Base-by-base conservation (phyloP, 345 rosid genomes). In the Pistacia vera region DNA sequence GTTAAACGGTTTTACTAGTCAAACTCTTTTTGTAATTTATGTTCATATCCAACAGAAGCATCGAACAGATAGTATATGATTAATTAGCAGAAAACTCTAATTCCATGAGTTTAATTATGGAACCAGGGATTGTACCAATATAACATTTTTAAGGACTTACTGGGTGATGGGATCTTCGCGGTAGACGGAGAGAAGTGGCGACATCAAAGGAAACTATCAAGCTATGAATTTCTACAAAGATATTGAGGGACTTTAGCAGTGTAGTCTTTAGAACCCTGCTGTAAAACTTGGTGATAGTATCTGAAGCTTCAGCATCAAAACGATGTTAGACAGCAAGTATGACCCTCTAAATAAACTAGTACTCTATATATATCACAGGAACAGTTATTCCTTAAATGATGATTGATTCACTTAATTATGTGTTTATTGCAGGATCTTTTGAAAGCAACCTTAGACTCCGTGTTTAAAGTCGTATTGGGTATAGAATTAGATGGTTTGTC, bases 151-250 rank as follows among this genome's bases (percentile, higher is more conserved):
- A 69, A 70, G 1, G 84, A 73, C 57, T 38, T 38, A 38, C 41
- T 38, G 41, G 85, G 88, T 59, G 80, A 85, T 68, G 87, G 85
- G 7, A 85, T 85, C 58, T 82, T 85, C 75, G 71, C 80, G 2
- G 85, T 85, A 36, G 83, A 85, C 68, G 87, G 85, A 13, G 87
- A 85, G 6, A 81, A 82, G 54, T 85, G 87, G 87, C 80, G 78
- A 8, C 80, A 80, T 28, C 85, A 85, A 35, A 78, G 85, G 57
- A 85, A 81, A 70, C 11, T 77, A 25, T 68, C 87, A 2, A 84
- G 83, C 78, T 69, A 77, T 56, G 85, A 79, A 66, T 85, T 85
- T 85, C 87, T 11, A 77, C 80, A 9, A 71, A 46, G 73, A 68
- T 65, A 3, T 66, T 79, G 67, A 85, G 83, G 68, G 85, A 79